phyloP scores from a whole-genome alignment of 192 early-diverging fungal genomes.

The Rhizoclosmatium globosum region DNA sequence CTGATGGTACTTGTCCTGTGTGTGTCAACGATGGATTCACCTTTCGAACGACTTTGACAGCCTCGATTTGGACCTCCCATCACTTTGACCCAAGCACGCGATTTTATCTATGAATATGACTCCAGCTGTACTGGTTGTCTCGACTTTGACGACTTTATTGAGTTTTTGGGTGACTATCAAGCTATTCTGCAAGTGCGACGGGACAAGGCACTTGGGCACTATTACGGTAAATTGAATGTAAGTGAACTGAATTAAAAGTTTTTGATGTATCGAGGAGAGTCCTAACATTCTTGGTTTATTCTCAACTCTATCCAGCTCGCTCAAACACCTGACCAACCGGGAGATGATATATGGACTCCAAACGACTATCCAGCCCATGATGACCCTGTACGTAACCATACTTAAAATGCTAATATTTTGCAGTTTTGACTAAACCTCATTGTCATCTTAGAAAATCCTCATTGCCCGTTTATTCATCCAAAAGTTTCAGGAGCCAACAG shows the following conservation, averaged over 20 bases:
- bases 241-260: background rate
- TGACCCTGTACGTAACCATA: conserved; percentile 15
- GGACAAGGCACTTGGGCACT: conserved; percentile 26
- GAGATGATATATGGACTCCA: conserved; percentile 9
- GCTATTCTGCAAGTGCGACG: conserved; percentile 31
- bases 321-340: background rate
- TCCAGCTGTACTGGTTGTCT: conserved; percentile 45
- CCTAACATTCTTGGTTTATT: background rate
- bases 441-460: conserved; percentile 15
- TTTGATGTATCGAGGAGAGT: background rate
- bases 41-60: conserved; percentile 16
- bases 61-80: conserved; percentile 45
- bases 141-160: conserved; percentile 56
- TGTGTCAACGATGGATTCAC: background rate
- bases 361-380: background rate
- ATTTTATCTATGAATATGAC: conserved; percentile 54
- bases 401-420: background rate
- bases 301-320: background rate
- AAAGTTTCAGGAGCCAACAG: conserved; percentile 31
- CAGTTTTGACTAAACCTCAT: background rate
- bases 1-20: conserved; percentile 32
- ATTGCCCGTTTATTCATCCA: conserved; percentile 44
- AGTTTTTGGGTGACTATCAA: conserved; percentile 52
- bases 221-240: conserved; percentile 3
- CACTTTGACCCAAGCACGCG: conserved; percentile 28